These are phyloP conservation scores for Fusarium lateritium DNA, from an alignment of 2,329 filamentous ascomycete species.

Conservation along the genomic window DNA sequence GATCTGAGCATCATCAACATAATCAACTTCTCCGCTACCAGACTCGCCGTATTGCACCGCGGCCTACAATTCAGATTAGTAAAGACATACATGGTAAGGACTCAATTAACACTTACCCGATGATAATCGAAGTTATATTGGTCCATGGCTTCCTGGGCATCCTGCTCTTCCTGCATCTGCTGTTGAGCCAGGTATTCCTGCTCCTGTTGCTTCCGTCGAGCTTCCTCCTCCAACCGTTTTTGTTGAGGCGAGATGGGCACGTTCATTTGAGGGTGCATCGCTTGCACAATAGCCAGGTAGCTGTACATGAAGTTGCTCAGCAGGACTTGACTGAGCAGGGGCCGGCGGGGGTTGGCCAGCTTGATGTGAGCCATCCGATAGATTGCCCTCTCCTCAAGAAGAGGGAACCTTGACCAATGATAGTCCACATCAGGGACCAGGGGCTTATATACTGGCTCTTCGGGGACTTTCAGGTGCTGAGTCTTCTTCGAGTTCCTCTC, in stretches of 20 bases:
- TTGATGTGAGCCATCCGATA: conserved; percentile 99
- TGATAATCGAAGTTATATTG: conserved; percentile 70
- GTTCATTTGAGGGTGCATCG: conserved; percentile 97
- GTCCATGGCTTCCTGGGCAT: conserved; percentile 63
- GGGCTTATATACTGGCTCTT: conserved; percentile 80
- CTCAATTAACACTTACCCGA: conserved; percentile 58
- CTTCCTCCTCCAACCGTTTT: conserved; percentile 71
- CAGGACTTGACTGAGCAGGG: conserved; percentile 93
- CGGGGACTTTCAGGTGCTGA: conserved; percentile 81
- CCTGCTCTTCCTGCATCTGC: conserved; percentile 61
- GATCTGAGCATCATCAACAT: conserved; percentile 67
- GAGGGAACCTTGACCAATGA: conserved; percentile 94
- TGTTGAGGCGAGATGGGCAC: conserved; percentile 87
- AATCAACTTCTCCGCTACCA: conserved; percentile 62
- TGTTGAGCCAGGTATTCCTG: conserved; percentile 65
- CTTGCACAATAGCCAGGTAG: conserved; percentile 97
- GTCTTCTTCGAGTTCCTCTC: conserved; percentile 82
- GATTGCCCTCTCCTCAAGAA: conserved; percentile 95
- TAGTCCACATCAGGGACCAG: conserved; percentile 93
- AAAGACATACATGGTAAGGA: background rate
- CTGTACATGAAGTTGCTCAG: conserved; percentile 99
- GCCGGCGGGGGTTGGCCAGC: conserved; percentile 94
- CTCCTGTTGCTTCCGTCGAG: conserved; percentile 65
- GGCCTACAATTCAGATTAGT: conserved; percentile 52
- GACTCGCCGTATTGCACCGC: conserved; percentile 64